phyloP scores from a whole-genome alignment of 2,329 filamentous ascomycete genomes.

The Scedosporium boydii region DNA sequence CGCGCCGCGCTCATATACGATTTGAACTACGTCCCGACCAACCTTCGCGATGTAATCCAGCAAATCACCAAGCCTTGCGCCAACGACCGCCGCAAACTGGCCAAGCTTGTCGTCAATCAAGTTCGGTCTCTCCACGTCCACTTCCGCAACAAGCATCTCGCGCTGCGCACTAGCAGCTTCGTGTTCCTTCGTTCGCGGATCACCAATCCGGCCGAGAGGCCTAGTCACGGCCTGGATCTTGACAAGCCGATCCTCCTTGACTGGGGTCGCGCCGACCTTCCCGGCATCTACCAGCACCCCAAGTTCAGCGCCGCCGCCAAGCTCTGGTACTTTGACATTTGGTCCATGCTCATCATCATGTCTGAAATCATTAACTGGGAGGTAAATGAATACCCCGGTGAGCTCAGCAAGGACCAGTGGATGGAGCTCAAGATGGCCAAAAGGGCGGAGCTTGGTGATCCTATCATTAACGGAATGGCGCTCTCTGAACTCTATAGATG shows the following conservation, averaged over 20 bases:
- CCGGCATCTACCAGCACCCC: constrained; percentile 5
- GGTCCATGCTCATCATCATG: constrained; percentile 2
- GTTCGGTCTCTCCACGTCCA: neutral
- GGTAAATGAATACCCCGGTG: neutral
- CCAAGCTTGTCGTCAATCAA: neutral
- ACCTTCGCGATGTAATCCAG: neutral
- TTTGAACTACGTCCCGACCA: neutral
- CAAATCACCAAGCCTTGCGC: neutral
- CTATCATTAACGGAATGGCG: neutral
- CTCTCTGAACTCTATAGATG: neutral
- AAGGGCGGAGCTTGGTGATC: neutral
- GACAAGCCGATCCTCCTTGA: neutral
- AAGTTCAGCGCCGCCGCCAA: neutral
- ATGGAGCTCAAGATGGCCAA: neutral
- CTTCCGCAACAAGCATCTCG: neutral
- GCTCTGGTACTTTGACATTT: constrained; percentile 4
- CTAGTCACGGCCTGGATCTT: neutral
- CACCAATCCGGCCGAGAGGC: neutral
- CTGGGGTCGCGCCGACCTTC: neutral
- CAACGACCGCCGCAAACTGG: neutral
- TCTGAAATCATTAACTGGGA: constrained; percentile 2
- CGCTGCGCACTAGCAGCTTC: neutral
- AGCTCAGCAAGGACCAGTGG: neutral
- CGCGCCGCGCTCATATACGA: constrained; percentile 1
- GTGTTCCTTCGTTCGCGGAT: neutral